Percentiles rank a stretch among this genome's conserved stretches.
Evolutionary conservation across 1,284 basidiomycete genomes (phyloP).

Genomic region (Ceratobasidium sp.): DNA sequence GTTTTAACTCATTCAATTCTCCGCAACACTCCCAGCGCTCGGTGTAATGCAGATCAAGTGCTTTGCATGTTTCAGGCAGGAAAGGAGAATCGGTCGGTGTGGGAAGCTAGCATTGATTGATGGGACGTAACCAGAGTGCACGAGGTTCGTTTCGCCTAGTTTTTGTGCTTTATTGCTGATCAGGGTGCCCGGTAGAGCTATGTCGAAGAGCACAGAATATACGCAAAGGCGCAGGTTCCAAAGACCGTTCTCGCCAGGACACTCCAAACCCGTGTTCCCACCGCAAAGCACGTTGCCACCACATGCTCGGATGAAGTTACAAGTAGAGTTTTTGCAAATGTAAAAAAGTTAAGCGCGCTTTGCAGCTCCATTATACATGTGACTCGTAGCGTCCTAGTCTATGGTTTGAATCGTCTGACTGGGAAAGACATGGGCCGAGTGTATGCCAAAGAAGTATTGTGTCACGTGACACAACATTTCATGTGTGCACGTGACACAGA

Average conservation of each 20-base stretch:
- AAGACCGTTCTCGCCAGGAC: not conserved
- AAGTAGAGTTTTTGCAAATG: not conserved
- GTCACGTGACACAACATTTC: too few relatives aligned
- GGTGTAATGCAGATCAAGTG: not conserved
- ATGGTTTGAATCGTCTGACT: too few relatives aligned
- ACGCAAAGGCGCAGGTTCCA: not conserved
- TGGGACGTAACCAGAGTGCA: not conserved
- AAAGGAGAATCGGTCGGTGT: not conserved
- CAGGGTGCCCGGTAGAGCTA: not conserved
- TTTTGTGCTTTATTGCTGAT: not conserved
- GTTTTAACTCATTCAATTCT: too few relatives aligned
- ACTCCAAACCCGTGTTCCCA: not conserved
- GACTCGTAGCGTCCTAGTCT: too few relatives aligned
- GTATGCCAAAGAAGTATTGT: too few relatives aligned
- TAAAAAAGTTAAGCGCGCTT: too few relatives aligned
- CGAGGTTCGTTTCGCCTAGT: not conserved
- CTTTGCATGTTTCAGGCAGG: too few relatives aligned
- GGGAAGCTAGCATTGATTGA: not conserved
- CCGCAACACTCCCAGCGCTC: not conserved
- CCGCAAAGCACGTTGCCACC: not conserved
- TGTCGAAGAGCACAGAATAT: not conserved
- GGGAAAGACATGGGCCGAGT: too few relatives aligned
- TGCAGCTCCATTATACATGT: too few relatives aligned
- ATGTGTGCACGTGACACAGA: too few relatives aligned
- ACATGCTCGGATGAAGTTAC: not conserved